Percentiles rank a stretch among this genome's conserved stretches.
These are phyloP conservation scores for Talaromyces thailandensis DNA, from an alignment of 495 filamentous ascomycete genomes.

Conservation along the genomic window DNA sequence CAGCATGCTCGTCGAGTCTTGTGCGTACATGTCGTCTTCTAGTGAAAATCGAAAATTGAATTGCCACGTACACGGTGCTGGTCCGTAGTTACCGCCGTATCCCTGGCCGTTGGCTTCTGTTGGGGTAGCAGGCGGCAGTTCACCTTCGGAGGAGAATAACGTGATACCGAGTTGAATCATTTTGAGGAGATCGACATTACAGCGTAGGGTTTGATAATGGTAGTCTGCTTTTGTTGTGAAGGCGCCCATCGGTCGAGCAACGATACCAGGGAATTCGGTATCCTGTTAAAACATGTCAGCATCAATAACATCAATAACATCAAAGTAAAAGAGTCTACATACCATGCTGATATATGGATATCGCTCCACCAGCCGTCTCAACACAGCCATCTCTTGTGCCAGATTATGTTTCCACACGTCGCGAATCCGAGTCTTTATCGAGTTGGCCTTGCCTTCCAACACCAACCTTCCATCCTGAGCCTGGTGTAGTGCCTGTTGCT, in stretches of 20 bases:
- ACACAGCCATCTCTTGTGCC: slow-evolving; percentile 73
- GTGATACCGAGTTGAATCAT: slow-evolving; percentile 96
- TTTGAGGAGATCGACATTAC: slow-evolving; percentile 93
- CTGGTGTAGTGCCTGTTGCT: slow-evolving; percentile 43
- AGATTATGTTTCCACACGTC: slow-evolving; percentile 94
- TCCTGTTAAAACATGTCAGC: slow-evolving; percentile 48
- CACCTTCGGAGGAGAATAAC: slow-evolving; percentile 78
- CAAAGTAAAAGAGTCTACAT: slow-evolving; percentile 23
- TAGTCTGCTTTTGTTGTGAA: slow-evolving; percentile 94
- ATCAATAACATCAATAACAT: not conserved
- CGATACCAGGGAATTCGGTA: slow-evolving; percentile 94
- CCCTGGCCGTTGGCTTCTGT: slow-evolving; percentile 46
- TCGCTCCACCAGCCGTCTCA: slow-evolving; percentile 73
- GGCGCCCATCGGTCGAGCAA: slow-evolving; percentile 86
- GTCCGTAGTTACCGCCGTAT: slow-evolving; percentile 45
- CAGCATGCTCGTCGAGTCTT: slow-evolving; percentile 82
- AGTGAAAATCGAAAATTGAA: slow-evolving; percentile 98
- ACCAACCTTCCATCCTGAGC: slow-evolving; percentile 33
- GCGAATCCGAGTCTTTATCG: slow-evolving; percentile 67
- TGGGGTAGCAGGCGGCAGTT: slow-evolving; percentile 63
- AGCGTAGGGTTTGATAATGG: slow-evolving; percentile 95
- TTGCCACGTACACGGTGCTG: slow-evolving; percentile 87
- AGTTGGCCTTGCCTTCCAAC: slow-evolving; percentile 31
- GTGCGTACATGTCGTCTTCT: slow-evolving; percentile 91
- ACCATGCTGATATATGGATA: slow-evolving; percentile 98